phyloP scores from a whole-genome alignment of 306 rosid species.

The Vachellia collinsii region DNA sequence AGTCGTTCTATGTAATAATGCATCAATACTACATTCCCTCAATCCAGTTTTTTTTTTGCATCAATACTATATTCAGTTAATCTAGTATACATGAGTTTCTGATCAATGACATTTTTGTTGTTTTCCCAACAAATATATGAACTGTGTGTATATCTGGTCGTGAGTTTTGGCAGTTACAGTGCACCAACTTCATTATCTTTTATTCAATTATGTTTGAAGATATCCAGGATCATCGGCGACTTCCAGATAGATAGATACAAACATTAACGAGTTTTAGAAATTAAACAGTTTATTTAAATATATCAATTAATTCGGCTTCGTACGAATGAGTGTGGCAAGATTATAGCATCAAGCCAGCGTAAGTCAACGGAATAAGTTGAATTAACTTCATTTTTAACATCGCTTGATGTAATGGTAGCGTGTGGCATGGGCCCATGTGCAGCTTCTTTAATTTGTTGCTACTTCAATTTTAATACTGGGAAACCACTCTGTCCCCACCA shows the following conservation, averaged over 20 bases:
- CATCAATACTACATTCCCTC: slow-evolving; percentile 26
- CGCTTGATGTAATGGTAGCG: not conserved
- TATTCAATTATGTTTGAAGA: not conserved
- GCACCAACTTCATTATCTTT: not conserved
- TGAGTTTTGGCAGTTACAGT: not conserved
- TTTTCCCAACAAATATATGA: not conserved
- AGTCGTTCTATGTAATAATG: slow-evolving; percentile 27
- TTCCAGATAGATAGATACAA: not conserved
- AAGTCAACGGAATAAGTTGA: not conserved
- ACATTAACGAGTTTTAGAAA: not conserved
- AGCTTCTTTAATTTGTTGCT: not conserved
- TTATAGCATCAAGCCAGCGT: not conserved
- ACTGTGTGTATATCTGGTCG: not conserved
- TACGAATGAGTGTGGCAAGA: not conserved
- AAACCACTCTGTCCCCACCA: slow-evolving; percentile 51
- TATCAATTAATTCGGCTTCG: not conserved
- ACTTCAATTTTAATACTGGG: slow-evolving; percentile 28
- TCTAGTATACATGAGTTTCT: not conserved
- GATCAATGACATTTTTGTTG: slow-evolving; percentile 11
- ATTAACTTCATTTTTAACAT: slow-evolving; percentile 7
- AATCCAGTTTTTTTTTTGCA: not conserved
- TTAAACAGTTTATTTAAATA: not conserved
- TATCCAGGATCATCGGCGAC: not conserved
- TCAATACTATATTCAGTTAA: slow-evolving; percentile 15
- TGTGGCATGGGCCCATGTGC: slow-evolving; percentile 24